Base-by-base conservation (phyloP, 2,329 filamentous ascomycete genomes). In the Claviceps cyperi region DNA sequence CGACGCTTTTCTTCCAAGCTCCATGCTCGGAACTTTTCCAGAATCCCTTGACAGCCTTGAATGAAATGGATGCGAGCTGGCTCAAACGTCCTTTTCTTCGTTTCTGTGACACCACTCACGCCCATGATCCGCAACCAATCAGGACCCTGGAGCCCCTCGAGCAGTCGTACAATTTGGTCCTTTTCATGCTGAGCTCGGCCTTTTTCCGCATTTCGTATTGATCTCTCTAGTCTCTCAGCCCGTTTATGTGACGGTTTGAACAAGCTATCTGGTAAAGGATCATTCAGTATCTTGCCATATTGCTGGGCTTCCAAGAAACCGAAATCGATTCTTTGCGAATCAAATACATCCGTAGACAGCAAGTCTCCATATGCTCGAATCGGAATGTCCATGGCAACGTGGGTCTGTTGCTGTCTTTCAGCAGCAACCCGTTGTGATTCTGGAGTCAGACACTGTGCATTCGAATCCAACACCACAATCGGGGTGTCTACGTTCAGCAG, bases 51-150 rank as follows among this genome's bases (percentile, higher is more conserved):
- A 51, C 94, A 90, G 53, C 94, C 88, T 51, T 75, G 77, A 58
- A 96, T 84, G 62, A 96, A 94, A 63, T 91, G 82, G 53, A 83
- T 76, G 28, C 92, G 79, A 53, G 92, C 92, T 2, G 84, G 81
- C 65, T 95, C 88, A 65, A 88, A 96, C 32, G 83, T 78, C 64
- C 85, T 92, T 67, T 87, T 91, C 60, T 87, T 86, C 21, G 80
- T 81, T 60, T 96, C 90, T 0, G 88, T 94, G 38, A 94, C 70
- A 19, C 78, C 87, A 55, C 81, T 91, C 36, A 97, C 84, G 24
- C 91, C 92, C 81, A 98, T 89, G 4, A 90, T 78, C 53, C 86
- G 83, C 51, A 96, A 73, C 92, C 92, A 98, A 65, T 97, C 92
- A 51, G 86, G 87, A 2, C 91, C 86, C 62, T 88, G 84, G 1